Base-by-base conservation (phyloP, 2,329 filamentous ascomycete genomes). In the Colletotrichum agaves region DNA sequence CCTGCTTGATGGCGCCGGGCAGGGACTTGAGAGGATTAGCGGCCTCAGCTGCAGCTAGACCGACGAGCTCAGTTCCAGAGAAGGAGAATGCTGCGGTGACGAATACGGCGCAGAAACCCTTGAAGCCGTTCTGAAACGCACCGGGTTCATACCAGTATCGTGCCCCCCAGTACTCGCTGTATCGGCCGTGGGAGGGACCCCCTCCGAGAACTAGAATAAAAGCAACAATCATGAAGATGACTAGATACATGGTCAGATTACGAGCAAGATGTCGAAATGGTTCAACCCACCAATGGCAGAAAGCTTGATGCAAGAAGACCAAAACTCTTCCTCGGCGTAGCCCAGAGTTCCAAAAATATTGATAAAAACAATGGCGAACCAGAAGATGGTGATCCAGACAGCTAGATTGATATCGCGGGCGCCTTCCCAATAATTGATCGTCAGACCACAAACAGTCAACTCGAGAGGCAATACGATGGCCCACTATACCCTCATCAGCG, bases 1-100 rank as follows among this genome's bases (percentile, higher is more conserved):
- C 92, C 75, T 97, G 93, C 81, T 96, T 97, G 73, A 95, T 90
- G 5, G 94, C 94, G 2, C 88, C 90, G 0, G 94, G 94, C 1
- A 97, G 85, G 0, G 90, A 87, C 74, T 92, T 90, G 63, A 88
- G 85, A 0, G 91, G 91, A 74, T 93, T 92, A 10, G 81, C 79
- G 0, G 91, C 88, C 77, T 94, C 91, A 6, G 90, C 91, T 1
- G 91, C 91, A 3, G 91, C 90, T 3, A 93, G 84, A 72, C 91
- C 91, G n/a, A 93, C 90, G 2, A 92, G 82, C 74, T 93, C 91
- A 0, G 91, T 93, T 13, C 91, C 91, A 15, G 88, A 87, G 74
- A 93, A 93, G 21, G 91, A 82, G 73, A 93, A 93, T 4, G 91
- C 90, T 3, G 91, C 90, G 1, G 88, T 92, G 56, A 93, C 90